These are phyloP conservation scores for Colletotrichum sp. DNA, from an alignment of 2,329 filamentous ascomycete species.

Conservation along the genomic window DNA sequence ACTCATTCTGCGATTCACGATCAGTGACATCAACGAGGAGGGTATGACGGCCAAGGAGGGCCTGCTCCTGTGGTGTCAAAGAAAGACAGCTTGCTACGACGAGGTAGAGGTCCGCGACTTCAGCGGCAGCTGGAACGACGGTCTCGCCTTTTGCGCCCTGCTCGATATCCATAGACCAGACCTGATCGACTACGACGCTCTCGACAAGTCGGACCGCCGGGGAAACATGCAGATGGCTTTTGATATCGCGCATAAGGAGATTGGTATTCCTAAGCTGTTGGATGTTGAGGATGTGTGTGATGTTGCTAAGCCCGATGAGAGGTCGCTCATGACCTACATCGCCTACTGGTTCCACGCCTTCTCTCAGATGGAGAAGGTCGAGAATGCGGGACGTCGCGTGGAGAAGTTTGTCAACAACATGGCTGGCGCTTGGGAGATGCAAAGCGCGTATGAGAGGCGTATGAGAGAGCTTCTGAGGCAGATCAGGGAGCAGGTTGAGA, in stretches of 20 bases:
- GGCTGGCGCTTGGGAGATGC: constrained; percentile 99
- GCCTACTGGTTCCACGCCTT: constrained; percentile 99
- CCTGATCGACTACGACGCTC: constrained; percentile 91
- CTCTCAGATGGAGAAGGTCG: constrained; percentile 97
- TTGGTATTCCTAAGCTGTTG: constrained; percentile 92
- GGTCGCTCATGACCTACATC: constrained; percentile 98
- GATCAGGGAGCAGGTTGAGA: constrained; percentile 73
- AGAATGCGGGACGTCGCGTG: constrained; percentile 93
- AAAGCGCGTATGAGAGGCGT: constrained; percentile 90
- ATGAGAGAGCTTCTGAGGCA: constrained; percentile 82
- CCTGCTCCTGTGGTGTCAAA: constrained; percentile 93
- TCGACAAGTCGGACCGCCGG: constrained; percentile 92
- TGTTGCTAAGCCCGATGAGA: constrained; percentile 93
- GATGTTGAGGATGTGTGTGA: constrained; percentile 99
- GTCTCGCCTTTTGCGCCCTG: constrained; percentile 92
- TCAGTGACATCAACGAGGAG: constrained; percentile 98
- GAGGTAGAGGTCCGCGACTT: constrained; percentile 97
- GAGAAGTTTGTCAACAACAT: constrained; percentile 99
- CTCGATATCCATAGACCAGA: constrained; percentile 97
- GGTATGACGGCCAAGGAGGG: constrained; percentile 98
- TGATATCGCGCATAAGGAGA: constrained; percentile 93
- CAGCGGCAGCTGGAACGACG: constrained; percentile 95
- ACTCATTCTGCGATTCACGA: constrained; percentile 95
- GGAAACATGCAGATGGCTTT: constrained; percentile 99
- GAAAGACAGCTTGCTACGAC: constrained; percentile 98